Evolutionary conservation across 768 basidiomycete genomes (phyloP).

Genomic region (Podaxis rugospora): DNA sequence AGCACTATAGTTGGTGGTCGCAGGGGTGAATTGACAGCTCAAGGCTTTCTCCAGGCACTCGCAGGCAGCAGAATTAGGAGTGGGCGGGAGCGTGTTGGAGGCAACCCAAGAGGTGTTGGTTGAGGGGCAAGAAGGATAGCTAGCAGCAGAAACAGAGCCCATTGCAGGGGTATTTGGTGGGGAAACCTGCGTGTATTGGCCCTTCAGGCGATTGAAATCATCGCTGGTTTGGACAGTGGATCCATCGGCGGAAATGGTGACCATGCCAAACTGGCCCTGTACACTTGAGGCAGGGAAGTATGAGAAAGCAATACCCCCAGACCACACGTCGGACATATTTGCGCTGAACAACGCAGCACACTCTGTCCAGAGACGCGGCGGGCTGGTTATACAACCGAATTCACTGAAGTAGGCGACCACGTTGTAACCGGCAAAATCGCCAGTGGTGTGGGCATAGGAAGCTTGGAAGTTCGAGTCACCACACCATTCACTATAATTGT

Average conservation of each 20-base stretch:
- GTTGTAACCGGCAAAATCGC: conserved; percentile 59
- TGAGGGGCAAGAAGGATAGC: conserved; percentile 63
- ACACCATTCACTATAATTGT: conserved; percentile 67
- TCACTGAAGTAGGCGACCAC: conserved; percentile 89
- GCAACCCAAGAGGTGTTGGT: conserved; percentile 58
- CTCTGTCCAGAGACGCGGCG: conserved; percentile 78
- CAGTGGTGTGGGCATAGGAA: conserved; percentile 53
- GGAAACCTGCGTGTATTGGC: conserved; percentile 54
- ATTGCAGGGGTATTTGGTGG: conserved; percentile 58
- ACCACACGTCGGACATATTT: conserved; percentile 77
- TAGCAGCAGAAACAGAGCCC: conserved; percentile 35
- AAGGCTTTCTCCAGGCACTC: conserved; percentile 65
- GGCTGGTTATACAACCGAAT: conserved; percentile 66
- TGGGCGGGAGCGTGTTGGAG: conserved; percentile 70
- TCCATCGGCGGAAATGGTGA: conserved; percentile 64
- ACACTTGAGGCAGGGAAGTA: conserved; percentile 83
- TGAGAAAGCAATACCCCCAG: conserved; percentile 84
- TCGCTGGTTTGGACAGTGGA: conserved; percentile 59
- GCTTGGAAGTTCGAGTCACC: conserved; percentile 56
- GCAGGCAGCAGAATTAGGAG: conserved; percentile 80
- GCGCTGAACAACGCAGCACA: conserved; percentile 65
- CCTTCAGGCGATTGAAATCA: conserved; percentile 64
- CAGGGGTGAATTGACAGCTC: conserved; percentile 69
- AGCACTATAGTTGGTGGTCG: conserved; percentile 53
- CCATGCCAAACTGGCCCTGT: conserved; percentile 80